Evolutionary conservation across 2,329 filamentous ascomycete genomes (phyloP).

Genomic region (Talaromyces marneffei): DNA sequence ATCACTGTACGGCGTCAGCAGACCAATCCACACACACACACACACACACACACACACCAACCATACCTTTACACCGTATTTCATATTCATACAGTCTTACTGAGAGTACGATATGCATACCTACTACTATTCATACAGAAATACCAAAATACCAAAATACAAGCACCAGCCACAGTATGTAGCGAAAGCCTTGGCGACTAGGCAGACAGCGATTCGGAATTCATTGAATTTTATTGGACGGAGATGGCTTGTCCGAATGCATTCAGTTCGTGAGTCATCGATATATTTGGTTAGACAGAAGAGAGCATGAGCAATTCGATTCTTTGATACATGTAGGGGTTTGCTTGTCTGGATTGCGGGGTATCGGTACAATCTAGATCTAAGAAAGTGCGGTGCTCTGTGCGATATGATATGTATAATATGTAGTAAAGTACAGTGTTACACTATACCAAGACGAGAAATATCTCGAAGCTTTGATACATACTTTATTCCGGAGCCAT

Average conservation of each 20-base stretch:
- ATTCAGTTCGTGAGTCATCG: neutral
- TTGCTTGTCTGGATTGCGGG: neutral
- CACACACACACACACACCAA: too few species aligned
- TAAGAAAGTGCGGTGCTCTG: neutral
- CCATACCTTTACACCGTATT: neutral
- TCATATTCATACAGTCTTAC: neutral
- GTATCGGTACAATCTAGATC: neutral
- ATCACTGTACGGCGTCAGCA: neutral
- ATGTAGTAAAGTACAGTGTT: neutral
- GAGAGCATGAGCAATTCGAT: neutral
- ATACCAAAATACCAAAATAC: neutral
- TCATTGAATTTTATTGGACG: neutral
- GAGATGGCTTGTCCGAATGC: neutral
- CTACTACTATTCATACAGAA: neutral
- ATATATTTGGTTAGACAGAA: neutral
- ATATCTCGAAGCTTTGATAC: neutral
- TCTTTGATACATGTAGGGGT: neutral
- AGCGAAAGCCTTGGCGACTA: neutral
- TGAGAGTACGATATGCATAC: neutral
- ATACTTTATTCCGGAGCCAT: neutral
- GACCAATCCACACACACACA: slow-evolving; percentile 1
- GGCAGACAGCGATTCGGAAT: neutral
- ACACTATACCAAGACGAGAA: neutral
- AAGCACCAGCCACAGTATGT: neutral
- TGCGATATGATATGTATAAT: too few species aligned